Percentiles rank a stretch among this genome's conserved stretches.
Conservation (phyloP, 192 early-diverging fungal species). For the Coemansia sp. region DNA sequence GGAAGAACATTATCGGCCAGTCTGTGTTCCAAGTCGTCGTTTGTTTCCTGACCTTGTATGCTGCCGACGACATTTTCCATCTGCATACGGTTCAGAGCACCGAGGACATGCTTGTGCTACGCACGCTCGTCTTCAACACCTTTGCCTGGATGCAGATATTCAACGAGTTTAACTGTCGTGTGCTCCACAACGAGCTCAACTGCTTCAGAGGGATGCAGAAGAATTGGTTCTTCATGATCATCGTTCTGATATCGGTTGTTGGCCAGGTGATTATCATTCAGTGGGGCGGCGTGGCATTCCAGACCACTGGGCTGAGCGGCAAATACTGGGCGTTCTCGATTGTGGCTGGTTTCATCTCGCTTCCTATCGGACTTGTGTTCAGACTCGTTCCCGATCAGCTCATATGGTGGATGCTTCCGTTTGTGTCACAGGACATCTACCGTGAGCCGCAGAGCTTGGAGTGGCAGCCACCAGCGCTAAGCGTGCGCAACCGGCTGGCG, state of each 20-base stretch:
- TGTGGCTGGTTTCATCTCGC: slow-evolving; percentile 69
- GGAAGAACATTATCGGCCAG: slow-evolving; percentile 94
- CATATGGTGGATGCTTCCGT: slow-evolving; percentile 55
- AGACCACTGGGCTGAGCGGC: slow-evolving; percentile 63
- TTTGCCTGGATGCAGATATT: slow-evolving; percentile 91
- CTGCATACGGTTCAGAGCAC: slow-evolving; percentile 51
- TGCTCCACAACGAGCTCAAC: slow-evolving; percentile 76
- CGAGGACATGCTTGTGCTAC: slow-evolving; percentile 55
- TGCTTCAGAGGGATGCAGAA: slow-evolving; percentile 76
- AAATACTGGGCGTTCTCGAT: slow-evolving; percentile 84
- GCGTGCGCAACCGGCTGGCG: slow-evolving; percentile 44
- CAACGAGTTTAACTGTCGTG: slow-evolving; percentile 86
- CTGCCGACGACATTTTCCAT: slow-evolving; percentile 62
- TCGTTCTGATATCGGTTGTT: slow-evolving; percentile 72
- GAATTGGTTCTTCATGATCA: slow-evolving; percentile 80
- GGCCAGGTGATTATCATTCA: slow-evolving; percentile 87
- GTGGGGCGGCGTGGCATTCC: slow-evolving; percentile 87
- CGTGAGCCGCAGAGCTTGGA: slow-evolving; percentile 49
- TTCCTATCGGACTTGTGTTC: slow-evolving; percentile 84
- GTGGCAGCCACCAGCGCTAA: slow-evolving; percentile 53
- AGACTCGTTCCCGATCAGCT: slow-evolving; percentile 81
- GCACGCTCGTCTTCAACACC: slow-evolving; percentile 88
- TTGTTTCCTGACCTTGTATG: slow-evolving; percentile 74
- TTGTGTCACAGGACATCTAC: slow-evolving; percentile 51
- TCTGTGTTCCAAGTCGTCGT: slow-evolving; percentile 84